Base-by-base conservation (phyloP, 1,139 yeast species). In the Debaryomyces nepalensis region DNA sequence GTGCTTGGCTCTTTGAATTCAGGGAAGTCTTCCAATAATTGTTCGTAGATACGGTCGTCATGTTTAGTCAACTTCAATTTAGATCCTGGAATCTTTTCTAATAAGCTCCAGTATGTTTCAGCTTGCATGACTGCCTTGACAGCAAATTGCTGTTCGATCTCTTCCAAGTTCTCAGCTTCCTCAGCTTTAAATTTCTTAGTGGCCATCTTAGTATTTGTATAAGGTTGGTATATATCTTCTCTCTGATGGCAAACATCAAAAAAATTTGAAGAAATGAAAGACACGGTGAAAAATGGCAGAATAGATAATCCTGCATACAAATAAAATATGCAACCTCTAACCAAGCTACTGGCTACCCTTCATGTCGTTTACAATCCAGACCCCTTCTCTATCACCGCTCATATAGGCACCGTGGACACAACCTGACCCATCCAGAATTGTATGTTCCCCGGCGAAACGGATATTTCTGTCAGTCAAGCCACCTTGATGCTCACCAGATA, bases 71-170 rank as follows among this genome's bases (percentile, higher is more conserved):
- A 73, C 61, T 81, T 86, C 52, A 93, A 74, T 52, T 77, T 79
- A 31, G 95, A 79, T 11, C 96, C 98, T 42, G 87, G 85, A 41
- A 90, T 72, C 53, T 81, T 81, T 48, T 78, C 77, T 43, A 95
- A 68, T 47, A 95, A 70, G 40, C 77, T 75, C 97, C 97, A 93
- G 77, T 93, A 95, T 3, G 97, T 84, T 63, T 88, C 95, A 47
- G 96, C 95, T 65, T 95, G 98, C 66, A 81, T 83, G 19, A 95
- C 99, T 6, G 98, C 99, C 69, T 88, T 90, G 50, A 95, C 99
- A 39, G 99, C 98, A 60, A 93, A 93, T 70, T 91, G 97, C 77
- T 82, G 87, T 68, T 91, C 98, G 58, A 93, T 88, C 51, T 76
- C 84, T 59, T 78, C 84, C 49, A 77, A 66, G 67, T 79, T 79